These are phyloP conservation scores for Claviceps cyperi DNA, from an alignment of 2,329 filamentous ascomycete genomes.

Conservation along the genomic window DNA sequence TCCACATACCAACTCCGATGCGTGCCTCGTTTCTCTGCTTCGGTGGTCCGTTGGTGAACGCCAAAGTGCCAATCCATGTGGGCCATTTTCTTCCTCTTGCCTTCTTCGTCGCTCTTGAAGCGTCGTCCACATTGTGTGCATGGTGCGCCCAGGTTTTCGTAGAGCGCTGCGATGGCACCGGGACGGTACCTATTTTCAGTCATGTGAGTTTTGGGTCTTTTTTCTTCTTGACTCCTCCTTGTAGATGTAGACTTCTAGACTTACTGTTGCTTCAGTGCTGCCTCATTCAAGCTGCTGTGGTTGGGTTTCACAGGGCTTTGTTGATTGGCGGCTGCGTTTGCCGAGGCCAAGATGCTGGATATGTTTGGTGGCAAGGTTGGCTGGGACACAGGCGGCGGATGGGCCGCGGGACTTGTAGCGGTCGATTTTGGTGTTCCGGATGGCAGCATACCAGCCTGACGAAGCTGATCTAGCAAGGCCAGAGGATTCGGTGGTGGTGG, in stretches of 20 bases:
- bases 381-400: constrained; percentile 15
- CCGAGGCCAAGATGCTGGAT: constrained; percentile 21
- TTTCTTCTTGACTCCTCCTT: not conserved
- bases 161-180: constrained; percentile 58
- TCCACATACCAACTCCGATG: constrained; percentile 93
- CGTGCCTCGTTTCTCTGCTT: constrained; percentile 72
- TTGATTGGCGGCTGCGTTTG: constrained; percentile 13
- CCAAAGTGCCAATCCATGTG: constrained; percentile 99
- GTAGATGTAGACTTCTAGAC: constrained; percentile 14
- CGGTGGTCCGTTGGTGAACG: constrained; percentile 76
- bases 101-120: constrained; percentile 63
- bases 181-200: constrained; percentile 44
- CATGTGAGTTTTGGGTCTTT: not conserved
- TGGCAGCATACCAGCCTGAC: constrained; percentile 51
- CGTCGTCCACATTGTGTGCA: constrained; percentile 86
- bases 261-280: constrained; percentile 58
- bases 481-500: constrained; percentile 30
- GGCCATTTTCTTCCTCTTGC: constrained; percentile 70
- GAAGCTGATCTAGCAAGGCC: constrained; percentile 51
- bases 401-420: constrained; percentile 19
- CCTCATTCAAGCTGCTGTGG: constrained; percentile 46
- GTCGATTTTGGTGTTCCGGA: constrained; percentile 25
- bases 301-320: constrained; percentile 22
- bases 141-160: constrained; percentile 70
- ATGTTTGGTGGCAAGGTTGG: constrained; percentile 21